These are phyloP conservation scores for Stachybotrys chartarum DNA, from an alignment of 2,329 filamentous ascomycete genomes.

Conservation along the genomic window DNA sequence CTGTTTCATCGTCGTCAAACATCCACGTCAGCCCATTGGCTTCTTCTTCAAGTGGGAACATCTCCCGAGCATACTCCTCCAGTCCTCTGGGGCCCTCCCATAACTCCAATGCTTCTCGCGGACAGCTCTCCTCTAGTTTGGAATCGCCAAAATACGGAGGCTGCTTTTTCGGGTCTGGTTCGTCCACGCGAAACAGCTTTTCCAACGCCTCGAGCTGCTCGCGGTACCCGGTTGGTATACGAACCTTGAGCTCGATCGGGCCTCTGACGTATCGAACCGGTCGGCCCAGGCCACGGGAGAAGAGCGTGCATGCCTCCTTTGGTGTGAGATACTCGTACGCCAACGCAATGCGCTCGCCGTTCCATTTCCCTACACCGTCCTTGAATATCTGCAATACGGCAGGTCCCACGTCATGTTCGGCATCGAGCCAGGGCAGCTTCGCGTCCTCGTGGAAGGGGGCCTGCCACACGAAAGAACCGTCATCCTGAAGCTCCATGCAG, in stretches of 20 bases:
- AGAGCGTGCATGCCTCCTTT: slow-evolving; percentile 71
- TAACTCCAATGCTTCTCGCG: slow-evolving; percentile 67
- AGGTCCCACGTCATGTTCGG: slow-evolving; percentile 91
- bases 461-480: slow-evolving; percentile 86
- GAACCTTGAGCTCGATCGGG: slow-evolving; percentile 76
- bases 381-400: slow-evolving; percentile 93
- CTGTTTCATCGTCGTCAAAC: slow-evolving; percentile 48
- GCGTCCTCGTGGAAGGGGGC: slow-evolving; percentile 88
- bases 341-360: slow-evolving; percentile 68
- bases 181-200: slow-evolving; percentile 47
- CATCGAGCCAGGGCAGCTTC: slow-evolving; percentile 89
- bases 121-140: slow-evolving; percentile 55
- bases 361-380: slow-evolving; percentile 82
- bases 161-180: slow-evolving; percentile 46
- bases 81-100: slow-evolving; percentile 90
- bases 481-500: slow-evolving; percentile 80
- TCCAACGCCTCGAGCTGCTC: slow-evolving; percentile 72
- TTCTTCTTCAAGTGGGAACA: slow-evolving; percentile 90
- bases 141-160: slow-evolving; percentile 57
- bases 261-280: slow-evolving; percentile 72
- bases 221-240: slow-evolving; percentile 80
- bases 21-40: slow-evolving; percentile 95
- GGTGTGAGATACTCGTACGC: slow-evolving; percentile 88
- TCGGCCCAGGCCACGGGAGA: slow-evolving; percentile 69
- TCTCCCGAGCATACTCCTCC: slow-evolving; percentile 90